Evolutionary conservation across 768 basidiomycete species (phyloP).

Genomic region (Lactifluus pinguis): DNA sequence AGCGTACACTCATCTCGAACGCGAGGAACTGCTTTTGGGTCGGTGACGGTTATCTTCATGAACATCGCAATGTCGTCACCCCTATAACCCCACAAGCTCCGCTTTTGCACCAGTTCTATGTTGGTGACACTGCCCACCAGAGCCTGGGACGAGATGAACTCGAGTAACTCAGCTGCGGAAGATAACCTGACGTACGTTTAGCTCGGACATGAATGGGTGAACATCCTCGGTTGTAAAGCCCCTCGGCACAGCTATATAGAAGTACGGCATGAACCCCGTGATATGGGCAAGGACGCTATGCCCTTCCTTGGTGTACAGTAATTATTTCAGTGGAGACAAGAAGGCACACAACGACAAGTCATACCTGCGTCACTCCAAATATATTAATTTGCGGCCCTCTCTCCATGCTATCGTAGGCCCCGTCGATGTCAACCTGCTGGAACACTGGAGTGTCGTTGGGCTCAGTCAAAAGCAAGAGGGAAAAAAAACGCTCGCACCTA

Average conservation of each 20-base stretch:
- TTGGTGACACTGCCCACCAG: conserved; percentile 33
- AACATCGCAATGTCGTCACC: conserved; percentile 77
- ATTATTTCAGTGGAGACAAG: not conserved
- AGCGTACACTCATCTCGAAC: conserved; percentile 71
- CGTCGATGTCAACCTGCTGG: conserved; percentile 93
- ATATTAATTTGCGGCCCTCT: conserved; percentile 49
- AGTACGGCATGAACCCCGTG: conserved; percentile 82
- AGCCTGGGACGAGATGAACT: not conserved
- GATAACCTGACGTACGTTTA: conserved; percentile 54
- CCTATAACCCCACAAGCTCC: conserved; percentile 79
- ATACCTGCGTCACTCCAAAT: conserved; percentile 86
- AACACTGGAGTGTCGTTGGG: conserved; percentile 47
- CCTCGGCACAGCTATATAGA: conserved; percentile 81
- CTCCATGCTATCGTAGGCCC: conserved; percentile 38
- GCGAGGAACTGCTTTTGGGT: conserved; percentile 74
- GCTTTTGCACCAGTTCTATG: conserved; percentile 53
- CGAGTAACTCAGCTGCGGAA: not conserved
- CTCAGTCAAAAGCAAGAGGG: not conserved
- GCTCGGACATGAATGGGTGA: conserved; percentile 48
- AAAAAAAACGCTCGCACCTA: conserved; percentile 42
- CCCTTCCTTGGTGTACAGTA: conserved; percentile 45
- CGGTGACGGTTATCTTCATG: conserved; percentile 70
- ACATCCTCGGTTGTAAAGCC: conserved; percentile 70
- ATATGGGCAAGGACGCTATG: conserved; percentile 85
- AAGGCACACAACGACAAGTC: not conserved